These are phyloP conservation scores for Suillus decipiens DNA, from an alignment of 768 basidiomycete species.

Conservation along the genomic window DNA sequence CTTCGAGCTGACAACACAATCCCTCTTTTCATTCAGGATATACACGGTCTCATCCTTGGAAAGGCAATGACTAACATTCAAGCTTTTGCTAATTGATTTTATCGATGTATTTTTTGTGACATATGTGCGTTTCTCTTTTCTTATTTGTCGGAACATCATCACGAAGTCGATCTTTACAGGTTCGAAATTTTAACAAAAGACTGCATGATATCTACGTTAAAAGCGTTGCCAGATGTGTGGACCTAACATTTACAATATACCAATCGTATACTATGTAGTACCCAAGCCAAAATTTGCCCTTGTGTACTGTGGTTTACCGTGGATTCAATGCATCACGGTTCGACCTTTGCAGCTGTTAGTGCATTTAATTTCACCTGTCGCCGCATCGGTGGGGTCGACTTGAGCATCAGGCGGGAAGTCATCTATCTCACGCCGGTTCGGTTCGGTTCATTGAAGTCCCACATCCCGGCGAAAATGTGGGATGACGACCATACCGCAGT, in stretches of 20 bases:
- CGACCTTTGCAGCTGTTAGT: neutral
- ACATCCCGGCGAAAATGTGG: neutral
- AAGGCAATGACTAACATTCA: constrained; percentile 89
- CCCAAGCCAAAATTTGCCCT: neutral
- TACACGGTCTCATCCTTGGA: constrained; percentile 90
- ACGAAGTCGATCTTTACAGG: neutral
- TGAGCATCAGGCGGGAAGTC: neutral
- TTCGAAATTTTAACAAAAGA: neutral
- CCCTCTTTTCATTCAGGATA: constrained; percentile 55
- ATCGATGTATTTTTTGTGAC: neutral
- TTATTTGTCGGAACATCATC: neutral
- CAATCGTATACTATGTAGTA: neutral
- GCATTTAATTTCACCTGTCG: neutral
- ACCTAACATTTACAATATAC: neutral
- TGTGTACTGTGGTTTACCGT: neutral
- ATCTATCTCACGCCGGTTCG: neutral
- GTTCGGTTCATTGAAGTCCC: neutral
- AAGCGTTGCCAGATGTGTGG: neutral
- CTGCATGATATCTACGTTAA: neutral
- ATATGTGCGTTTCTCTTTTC: neutral
- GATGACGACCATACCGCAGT: constrained; percentile 3
- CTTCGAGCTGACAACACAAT: constrained; percentile 15
- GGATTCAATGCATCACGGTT: neutral
- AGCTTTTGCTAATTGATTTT: constrained; percentile 71
- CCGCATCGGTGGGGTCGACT: neutral